phyloP scores from a whole-genome alignment of 805 yeast genomes.

The Grigorovia yakushimaensis region DNA sequence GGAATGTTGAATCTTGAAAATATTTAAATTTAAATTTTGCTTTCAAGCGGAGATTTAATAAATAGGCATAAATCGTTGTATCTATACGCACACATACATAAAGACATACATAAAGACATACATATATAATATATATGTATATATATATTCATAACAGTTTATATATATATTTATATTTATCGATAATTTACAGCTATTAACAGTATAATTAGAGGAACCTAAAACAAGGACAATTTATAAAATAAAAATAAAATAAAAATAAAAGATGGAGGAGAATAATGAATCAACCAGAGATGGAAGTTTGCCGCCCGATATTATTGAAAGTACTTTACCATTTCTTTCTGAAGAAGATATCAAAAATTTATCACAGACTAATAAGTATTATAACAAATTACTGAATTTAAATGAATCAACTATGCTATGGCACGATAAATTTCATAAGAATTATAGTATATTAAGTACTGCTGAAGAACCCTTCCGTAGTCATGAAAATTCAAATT shows the following conservation, averaged over 20 bases:
- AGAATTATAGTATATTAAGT: constrained; percentile 18
- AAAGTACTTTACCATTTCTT: constrained; percentile 22
- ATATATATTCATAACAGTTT: too few species aligned
- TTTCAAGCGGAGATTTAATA: too few species aligned
- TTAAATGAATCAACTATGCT: constrained; percentile 19
- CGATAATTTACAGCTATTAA: too few species aligned
- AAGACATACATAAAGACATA: too few species aligned
- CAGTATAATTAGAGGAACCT: too few species aligned
- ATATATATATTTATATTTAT: too few species aligned
- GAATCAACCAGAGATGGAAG: not conserved
- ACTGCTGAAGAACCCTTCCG: constrained; percentile 26
- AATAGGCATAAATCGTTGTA: too few species aligned
- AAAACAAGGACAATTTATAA: not conserved
- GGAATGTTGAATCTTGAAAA: too few species aligned
- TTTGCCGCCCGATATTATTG: constrained; percentile 26
- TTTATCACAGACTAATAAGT: constrained; percentile 25
- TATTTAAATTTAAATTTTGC: too few species aligned
- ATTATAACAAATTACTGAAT: constrained; percentile 22
- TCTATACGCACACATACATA: too few species aligned
- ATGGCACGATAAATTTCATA: constrained; percentile 26
- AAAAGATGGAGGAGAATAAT: not conserved
- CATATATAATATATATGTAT: too few species aligned
- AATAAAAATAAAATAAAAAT: not conserved
- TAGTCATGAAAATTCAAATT: constrained; percentile 10
- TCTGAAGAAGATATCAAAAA: constrained; percentile 21